These are phyloP conservation scores for Acacia concinna DNA, from an alignment of 331 rosid species.

Conservation along the genomic window DNA sequence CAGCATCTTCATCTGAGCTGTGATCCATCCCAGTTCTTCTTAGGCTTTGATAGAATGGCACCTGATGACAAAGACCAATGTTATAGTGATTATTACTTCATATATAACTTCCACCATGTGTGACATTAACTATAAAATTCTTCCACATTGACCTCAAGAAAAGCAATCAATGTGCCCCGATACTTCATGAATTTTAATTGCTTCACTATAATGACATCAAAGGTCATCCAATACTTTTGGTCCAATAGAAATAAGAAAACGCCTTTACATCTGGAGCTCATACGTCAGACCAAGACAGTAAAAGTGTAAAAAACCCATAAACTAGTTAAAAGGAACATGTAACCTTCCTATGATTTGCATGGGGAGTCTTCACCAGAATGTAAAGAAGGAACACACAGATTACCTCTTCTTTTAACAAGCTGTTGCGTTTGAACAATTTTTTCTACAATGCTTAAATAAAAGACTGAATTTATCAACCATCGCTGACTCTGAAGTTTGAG, in stretches of 20 bases:
- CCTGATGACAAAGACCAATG: conserved; percentile 41
- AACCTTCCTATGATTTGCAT: background rate
- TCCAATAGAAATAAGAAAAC: background rate
- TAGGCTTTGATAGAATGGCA: conserved; percentile 24
- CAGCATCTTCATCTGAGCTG: conserved; percentile 44
- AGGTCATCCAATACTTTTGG: conserved; percentile 16
- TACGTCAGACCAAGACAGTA: conserved; percentile 6
- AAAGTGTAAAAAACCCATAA: background rate
- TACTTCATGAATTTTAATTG: background rate
- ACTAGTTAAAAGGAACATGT: background rate
- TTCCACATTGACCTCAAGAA: conserved; percentile 11
- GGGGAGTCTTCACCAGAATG: background rate
- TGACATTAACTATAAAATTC: conserved; percentile 13
- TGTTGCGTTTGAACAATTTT: background rate
- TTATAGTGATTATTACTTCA: conserved; percentile 19
- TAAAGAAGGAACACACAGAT: conserved; percentile 4
- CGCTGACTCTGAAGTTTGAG: background rate
- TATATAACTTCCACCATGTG: conserved; percentile 12
- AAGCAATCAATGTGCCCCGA: background rate
- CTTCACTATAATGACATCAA: background rate
- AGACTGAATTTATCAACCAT: background rate
- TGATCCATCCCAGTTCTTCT: conserved; percentile 39
- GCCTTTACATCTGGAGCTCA: background rate
- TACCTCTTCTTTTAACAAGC: background rate
- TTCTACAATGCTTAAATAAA: background rate